Conservation (phyloP, 2,329 filamentous ascomycete species). For the Aspergillus phoenicis region DNA sequence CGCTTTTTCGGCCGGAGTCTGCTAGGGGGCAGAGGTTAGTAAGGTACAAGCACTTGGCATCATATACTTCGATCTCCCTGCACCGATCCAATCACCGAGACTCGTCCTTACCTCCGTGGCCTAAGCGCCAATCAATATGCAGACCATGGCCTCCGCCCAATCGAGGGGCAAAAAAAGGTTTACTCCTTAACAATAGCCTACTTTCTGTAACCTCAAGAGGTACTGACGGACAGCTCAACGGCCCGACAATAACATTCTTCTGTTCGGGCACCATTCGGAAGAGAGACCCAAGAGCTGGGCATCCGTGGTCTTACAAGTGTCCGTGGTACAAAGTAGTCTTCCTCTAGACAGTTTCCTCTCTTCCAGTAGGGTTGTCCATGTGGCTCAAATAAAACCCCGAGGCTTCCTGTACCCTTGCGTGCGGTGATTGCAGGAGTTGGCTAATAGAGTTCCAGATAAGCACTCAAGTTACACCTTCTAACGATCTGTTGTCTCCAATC, state of each 20-base stretch:
- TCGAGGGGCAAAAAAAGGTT: not conserved
- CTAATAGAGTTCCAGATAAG: too few relatives aligned
- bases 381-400: not conserved
- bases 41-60: not conserved
- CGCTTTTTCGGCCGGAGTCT: not conserved
- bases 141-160: not conserved
- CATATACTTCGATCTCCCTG: not conserved
- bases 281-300: not conserved
- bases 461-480: not conserved
- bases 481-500: not conserved
- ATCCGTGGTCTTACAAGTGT: not conserved
- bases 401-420: not conserved
- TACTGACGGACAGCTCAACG: not conserved
- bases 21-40: not conserved
- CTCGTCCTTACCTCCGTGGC: not conserved
- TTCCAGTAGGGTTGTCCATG: not conserved
- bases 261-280: not conserved
- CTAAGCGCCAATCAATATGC: not conserved
- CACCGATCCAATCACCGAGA: not conserved
- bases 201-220: not conserved
- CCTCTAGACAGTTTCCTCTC: not conserved
- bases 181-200: not conserved
- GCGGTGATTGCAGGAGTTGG: not conserved
- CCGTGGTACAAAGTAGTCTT: not conserved
- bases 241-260: not conserved